A percentile compares a stretch with the other conserved stretches of the same genome.
These are phyloP conservation scores for Trypanosomatidae sp. DNA, from an alignment of 208 protist genomes.

Conservation along the genomic window DNA sequence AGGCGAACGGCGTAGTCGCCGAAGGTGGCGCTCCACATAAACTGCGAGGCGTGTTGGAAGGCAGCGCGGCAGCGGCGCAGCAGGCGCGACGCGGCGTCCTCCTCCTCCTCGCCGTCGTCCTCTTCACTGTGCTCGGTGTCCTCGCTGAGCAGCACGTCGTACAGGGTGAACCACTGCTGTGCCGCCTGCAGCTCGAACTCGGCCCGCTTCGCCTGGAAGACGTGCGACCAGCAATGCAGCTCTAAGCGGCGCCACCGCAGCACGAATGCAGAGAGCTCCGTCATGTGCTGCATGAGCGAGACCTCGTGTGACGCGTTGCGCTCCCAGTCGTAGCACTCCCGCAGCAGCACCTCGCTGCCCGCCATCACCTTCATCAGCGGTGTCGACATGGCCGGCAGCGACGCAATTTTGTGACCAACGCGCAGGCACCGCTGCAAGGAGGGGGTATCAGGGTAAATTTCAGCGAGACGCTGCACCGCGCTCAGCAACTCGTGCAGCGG, in stretches of 20 bases:
- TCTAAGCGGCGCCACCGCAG: constrained; percentile 97
- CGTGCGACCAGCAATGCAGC: constrained; percentile 94
- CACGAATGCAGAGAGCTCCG: constrained; percentile 90
- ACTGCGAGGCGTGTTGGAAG: constrained; percentile 68
- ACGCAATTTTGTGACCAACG: constrained; percentile 82
- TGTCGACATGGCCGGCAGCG: constrained; percentile 80
- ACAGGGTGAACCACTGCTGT: constrained; percentile 78
- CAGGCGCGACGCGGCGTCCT: constrained; percentile 13
- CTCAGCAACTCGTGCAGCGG: constrained; percentile 57
- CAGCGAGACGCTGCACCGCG: constrained; percentile 65
- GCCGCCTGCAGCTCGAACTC: constrained; percentile 69
- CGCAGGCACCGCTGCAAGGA: constrained; percentile 83
- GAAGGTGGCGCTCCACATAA: constrained; percentile 74
- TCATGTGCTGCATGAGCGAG: constrained; percentile 91
- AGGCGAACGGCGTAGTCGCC: constrained; percentile 81
- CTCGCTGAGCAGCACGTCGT: constrained; percentile 56
- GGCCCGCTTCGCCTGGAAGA: constrained; percentile 84
- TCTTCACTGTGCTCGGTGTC: neutral
- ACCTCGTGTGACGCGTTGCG: constrained; percentile 90
- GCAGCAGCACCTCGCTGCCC: constrained; percentile 95
- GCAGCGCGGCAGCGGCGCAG: constrained; percentile 35
- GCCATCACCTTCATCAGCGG: constrained; percentile 94
- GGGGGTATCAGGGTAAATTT: constrained; percentile 91
- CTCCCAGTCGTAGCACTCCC: constrained; percentile 97
- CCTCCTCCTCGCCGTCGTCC: constrained; percentile 5